Base-by-base conservation (phyloP, 305 asterid species). In the Salvia sclarea region DNA sequence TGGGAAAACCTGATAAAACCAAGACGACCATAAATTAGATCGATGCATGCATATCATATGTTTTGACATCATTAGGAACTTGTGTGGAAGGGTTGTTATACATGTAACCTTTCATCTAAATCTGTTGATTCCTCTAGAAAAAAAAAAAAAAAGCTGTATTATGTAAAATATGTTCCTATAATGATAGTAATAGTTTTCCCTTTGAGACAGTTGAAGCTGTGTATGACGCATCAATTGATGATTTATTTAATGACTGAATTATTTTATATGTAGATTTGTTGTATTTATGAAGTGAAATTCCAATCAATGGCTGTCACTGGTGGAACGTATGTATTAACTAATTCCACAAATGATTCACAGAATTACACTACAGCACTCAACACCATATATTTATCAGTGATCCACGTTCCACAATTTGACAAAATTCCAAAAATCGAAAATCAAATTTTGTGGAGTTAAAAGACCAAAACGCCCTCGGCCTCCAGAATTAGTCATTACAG, bases 1-100 rank as follows among this genome's bases (percentile, higher is more conserved):
- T 86, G 94, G 92, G 97, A 82, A 38, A 87, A 82, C 48, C 33
- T 86, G 61, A 81, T 75, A 72, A 83, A 68, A 75, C 76, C 79
- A 21, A 84, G 72, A 49, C 85, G 67, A 53, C 70, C 77, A 1
- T 88, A 79, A 82, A 16, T 14, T 43, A 22, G 33, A 28, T 28
- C 17, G 66, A 37, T 54, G 66, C 40, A 3, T 28, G 7, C 18
- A 3, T 35, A 9, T n/a, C 7, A n/a, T n/a, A n/a, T n/a, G n/a
- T n/a, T 44, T 60, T 20, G 20, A 14, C 41, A 17, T 61, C 9
- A 35, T 28, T 70, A 8, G 68, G 59, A 40, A 44, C 35, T 24
- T 31, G 67, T 38, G 13, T 43, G 49, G 48, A 44, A 20, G 50
- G 4, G 20, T 59, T 33, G 12, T 13, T 37, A 18, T 13, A 8